A percentile compares a stretch with the other conserved stretches of the same genome.
Conservation (phyloP, 179 eudicot species). For the Silene noctiflora region DNA sequence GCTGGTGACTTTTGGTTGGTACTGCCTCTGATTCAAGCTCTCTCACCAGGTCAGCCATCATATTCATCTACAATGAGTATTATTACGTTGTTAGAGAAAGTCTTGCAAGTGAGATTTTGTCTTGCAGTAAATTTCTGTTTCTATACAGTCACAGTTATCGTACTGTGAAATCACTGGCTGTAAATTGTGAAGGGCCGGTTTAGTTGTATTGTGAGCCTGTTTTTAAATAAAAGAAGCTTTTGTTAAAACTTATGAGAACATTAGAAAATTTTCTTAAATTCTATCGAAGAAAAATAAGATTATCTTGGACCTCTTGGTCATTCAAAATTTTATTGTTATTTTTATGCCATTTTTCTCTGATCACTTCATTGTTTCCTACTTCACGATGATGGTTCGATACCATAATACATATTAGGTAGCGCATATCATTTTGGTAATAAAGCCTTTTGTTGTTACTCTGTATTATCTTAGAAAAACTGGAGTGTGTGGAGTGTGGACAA, state of each 20-base stretch:
- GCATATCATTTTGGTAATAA: background rate
- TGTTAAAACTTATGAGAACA: background rate
- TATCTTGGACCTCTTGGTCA: background rate
- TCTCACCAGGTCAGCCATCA: slow-evolving; percentile 61
- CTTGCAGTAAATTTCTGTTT: slow-evolving; percentile 1
- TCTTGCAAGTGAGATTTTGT: background rate
- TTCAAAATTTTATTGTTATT: background rate
- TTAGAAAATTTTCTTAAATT: background rate
- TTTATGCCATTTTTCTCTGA: background rate
- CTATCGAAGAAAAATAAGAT: background rate
- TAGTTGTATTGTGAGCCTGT: background rate
- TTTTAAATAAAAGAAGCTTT: background rate
- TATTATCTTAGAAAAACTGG: background rate
- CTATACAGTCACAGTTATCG: background rate
- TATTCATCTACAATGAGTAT: slow-evolving; percentile 14
- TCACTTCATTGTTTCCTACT: background rate
- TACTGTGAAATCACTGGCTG: background rate
- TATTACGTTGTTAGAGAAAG: slow-evolving; percentile 3
- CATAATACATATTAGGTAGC: background rate
- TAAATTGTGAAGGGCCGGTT: background rate
- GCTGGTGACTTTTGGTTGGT: slow-evolving; percentile 68
- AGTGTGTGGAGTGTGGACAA: background rate
- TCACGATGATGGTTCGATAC: background rate
- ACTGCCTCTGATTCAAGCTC: slow-evolving; percentile 80
- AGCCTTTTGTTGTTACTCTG: background rate